A percentile compares a stretch with the other conserved stretches of the same genome.
phyloP scores from a whole-genome alignment of 768 basidiomycete genomes.

The Rhizopogon rudus region DNA sequence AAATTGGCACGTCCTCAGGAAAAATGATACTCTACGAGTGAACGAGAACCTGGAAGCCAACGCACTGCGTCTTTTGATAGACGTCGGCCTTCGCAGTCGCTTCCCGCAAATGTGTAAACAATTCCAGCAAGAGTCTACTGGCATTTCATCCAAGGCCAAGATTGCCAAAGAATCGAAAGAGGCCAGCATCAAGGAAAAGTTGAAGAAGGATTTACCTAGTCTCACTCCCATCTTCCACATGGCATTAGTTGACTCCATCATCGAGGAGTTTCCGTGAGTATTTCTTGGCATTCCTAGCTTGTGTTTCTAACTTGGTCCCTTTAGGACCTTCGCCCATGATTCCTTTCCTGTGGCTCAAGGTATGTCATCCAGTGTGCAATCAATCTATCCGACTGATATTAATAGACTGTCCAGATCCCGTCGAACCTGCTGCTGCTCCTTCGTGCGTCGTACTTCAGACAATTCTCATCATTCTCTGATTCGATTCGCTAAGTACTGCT shows the following conservation, averaged over 20 bases:
- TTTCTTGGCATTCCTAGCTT: conserved; percentile 4
- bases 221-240: conserved; percentile 4
- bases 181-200: background rate
- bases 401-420: conserved; percentile 1
- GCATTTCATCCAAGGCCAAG: background rate
- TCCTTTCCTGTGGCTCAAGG: conserved; percentile 8
- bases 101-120: conserved; percentile 15
- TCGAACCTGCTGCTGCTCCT: background rate
- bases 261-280: conserved; percentile 14
- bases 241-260: conserved; percentile 18
- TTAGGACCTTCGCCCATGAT: conserved; percentile 12
- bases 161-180: background rate
- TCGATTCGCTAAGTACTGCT: background rate
- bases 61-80: conserved; percentile 21
- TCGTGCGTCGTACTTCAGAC: background rate
- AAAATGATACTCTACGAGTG: conserved; percentile 18
- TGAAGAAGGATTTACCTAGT: conserved; percentile 2
- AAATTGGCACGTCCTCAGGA: conserved; percentile 7
- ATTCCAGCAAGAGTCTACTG: conserved; percentile 16
- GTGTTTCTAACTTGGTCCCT: background rate
- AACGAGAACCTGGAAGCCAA: conserved; percentile 18
- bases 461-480: background rate
- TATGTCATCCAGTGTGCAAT: background rate
- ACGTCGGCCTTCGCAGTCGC: conserved; percentile 23
- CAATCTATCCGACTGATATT: background rate